Base-by-base conservation (phyloP, 1,284 basidiomycete genomes). In the Boletus mariae region DNA sequence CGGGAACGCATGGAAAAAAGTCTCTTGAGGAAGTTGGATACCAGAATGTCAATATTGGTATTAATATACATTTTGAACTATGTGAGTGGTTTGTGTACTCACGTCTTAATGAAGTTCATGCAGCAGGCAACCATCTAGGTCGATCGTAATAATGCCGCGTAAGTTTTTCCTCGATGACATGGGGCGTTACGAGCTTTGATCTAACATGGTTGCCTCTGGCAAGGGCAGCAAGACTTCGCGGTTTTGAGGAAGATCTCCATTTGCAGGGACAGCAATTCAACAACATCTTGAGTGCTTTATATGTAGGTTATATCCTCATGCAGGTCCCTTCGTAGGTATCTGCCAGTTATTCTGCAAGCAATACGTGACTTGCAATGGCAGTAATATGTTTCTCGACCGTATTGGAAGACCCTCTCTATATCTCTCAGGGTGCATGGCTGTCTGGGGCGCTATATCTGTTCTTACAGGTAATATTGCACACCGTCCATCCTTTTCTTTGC, bases 331-430 rank as follows among this genome's bases (percentile, higher is more conserved):
- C 78, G 66, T 69, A 51, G 54, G 62, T 49, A 4, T 10, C 10
- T 25, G 15, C 15, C 23, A n/a, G 5, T 53, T 49, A 6, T 29
- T 32, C 28, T 46, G 13, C 45, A 20, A 38, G 13, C 23, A 25
- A 32, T 32, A 45, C 3, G 2, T 32, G 12, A 31, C 26, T 31
- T 35, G 26, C 25, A 17, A 37, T 20, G 37, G 34, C 25, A 89
- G 85, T 7, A 90, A 90, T 63, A 87, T 89, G 78, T 80, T 87
- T 57, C 65, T 92, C 49, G 85, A 88, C 62, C 75, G 78, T 57
- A 80, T 87, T 46, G 87, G 86, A 44, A 82, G 76, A 59, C 91
- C 90, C 0, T 91, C 88, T 0, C 63, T 88, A 49, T 92, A 91
- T 69, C 75, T 93, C 9, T 85, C 89, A 0, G 59, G 63, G 45